Percentiles rank a stretch among this genome's conserved stretches.
These are phyloP conservation scores for Pugionium cornutum DNA, from an alignment of 345 rosid genomes.

Conservation along the genomic window DNA sequence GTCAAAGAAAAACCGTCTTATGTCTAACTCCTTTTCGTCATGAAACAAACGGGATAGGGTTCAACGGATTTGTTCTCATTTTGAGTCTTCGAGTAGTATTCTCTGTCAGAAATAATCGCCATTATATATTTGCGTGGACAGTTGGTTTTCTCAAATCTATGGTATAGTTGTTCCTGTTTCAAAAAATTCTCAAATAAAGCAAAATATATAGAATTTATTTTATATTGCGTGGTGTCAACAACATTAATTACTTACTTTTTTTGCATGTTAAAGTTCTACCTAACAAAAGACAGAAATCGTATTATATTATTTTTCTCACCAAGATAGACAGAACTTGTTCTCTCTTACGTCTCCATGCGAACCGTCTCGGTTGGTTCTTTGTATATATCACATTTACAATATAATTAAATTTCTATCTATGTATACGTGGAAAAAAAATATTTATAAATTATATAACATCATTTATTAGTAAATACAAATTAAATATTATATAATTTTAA, in stretches of 20 bases:
- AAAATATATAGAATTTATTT: slow-evolving; percentile 14
- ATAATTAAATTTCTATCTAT: too few relatives aligned
- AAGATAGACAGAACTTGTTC: slow-evolving; percentile 23
- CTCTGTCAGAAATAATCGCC: slow-evolving; percentile 7
- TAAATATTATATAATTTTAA: too few relatives aligned
- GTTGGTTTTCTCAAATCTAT: slow-evolving; percentile 30
- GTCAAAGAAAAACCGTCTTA: background rate
- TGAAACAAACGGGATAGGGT: slow-evolving; percentile 8
- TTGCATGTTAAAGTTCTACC: slow-evolving; percentile 23
- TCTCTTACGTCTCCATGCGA: slow-evolving; percentile 29
- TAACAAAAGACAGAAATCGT: slow-evolving; percentile 17
- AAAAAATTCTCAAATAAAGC: slow-evolving; percentile 20
- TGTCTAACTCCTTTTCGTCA: slow-evolving; percentile 2
- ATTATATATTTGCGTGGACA: slow-evolving; percentile 12
- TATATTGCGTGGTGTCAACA: background rate
- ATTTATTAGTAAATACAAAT: too few relatives aligned
- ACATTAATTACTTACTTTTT: slow-evolving; percentile 26
- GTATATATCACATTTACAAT: slow-evolving; percentile 17
- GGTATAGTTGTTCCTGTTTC: slow-evolving; percentile 16
- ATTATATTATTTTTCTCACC: slow-evolving; percentile 8
- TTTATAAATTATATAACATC: too few relatives aligned
- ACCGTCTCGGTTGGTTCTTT: slow-evolving; percentile 26
- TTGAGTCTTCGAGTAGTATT: background rate
- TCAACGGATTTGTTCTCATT: slow-evolving; percentile 7
- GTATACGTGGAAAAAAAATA: too few relatives aligned